Conservation (phyloP, 2,329 filamentous ascomycete species). For the Myrmaecium sp. region DNA sequence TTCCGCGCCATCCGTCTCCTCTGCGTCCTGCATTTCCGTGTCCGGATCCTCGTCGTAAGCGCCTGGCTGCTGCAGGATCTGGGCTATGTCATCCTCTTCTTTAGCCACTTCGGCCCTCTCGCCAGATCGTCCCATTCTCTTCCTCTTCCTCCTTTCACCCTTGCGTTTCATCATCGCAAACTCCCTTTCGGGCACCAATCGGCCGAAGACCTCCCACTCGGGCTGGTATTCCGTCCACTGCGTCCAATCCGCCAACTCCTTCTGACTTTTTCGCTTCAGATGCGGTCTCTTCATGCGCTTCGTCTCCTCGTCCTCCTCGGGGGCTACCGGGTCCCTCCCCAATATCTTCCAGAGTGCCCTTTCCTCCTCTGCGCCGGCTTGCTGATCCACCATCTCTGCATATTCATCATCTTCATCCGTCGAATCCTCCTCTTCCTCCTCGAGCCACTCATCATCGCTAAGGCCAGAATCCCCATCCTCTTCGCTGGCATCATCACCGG, state of each 20-base stretch:
- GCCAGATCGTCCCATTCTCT: neutral
- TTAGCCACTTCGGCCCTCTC: too few relatives aligned
- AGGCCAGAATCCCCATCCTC: conserved; percentile 5
- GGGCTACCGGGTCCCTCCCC: conserved; percentile 11
- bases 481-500: neutral
- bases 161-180: too few relatives aligned
- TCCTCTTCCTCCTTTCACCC: neutral
- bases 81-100: too few relatives aligned
- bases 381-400: conserved; percentile 30
- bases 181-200: conserved; percentile 6
- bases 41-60: too few relatives aligned
- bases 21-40: too few relatives aligned
- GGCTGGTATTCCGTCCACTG: conserved; percentile 26
- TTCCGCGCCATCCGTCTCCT: too few relatives aligned
- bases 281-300: conserved; percentile 9
- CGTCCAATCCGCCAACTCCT: conserved; percentile 31
- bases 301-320: conserved; percentile 8
- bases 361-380: conserved; percentile 29
- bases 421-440: neutral
- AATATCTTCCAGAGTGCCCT: conserved; percentile 27
- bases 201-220: conserved; percentile 30
- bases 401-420: conserved; percentile 10
- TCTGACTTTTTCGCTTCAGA: conserved; percentile 15
- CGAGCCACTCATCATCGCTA: neutral
- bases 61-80: too few relatives aligned